phyloP scores from a whole-genome alignment of 257 asterid species.

The Solanum phureja region DNA sequence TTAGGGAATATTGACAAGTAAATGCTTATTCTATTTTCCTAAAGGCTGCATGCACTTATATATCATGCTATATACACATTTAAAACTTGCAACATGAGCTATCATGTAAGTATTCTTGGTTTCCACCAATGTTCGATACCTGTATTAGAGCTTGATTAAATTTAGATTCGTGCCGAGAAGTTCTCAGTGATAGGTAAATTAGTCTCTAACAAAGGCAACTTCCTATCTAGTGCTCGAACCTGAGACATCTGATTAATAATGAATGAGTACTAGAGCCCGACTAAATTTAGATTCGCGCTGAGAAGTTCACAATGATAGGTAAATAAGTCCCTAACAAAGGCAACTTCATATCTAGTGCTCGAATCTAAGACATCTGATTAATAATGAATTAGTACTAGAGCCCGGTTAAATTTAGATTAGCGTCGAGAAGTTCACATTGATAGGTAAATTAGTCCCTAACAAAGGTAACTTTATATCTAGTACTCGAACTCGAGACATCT shows the following conservation, averaged over 20 bases:
- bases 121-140: fast-evolving
- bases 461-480: background rate
- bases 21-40: slow-evolving; percentile 7
- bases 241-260: background rate
- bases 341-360: background rate
- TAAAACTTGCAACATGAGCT: background rate
- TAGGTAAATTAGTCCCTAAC: too few relatives aligned
- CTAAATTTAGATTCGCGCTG: background rate
- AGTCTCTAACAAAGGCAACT: background rate
- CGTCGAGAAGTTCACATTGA: too few relatives aligned
- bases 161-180: background rate
- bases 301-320: background rate
- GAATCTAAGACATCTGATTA: too few relatives aligned
- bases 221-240: background rate
- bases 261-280: background rate
- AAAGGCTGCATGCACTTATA: slow-evolving; percentile 14
- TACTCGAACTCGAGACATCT: background rate
- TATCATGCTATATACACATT: background rate
- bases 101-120: background rate
- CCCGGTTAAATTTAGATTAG: too few relatives aligned
- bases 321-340: background rate
- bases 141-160: background rate
- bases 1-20: slow-evolving; percentile 2
- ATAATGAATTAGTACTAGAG: background rate
- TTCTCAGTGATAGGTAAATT: background rate